phyloP scores from a whole-genome alignment of 257 asterid species.

The Capsicum pubescens region DNA sequence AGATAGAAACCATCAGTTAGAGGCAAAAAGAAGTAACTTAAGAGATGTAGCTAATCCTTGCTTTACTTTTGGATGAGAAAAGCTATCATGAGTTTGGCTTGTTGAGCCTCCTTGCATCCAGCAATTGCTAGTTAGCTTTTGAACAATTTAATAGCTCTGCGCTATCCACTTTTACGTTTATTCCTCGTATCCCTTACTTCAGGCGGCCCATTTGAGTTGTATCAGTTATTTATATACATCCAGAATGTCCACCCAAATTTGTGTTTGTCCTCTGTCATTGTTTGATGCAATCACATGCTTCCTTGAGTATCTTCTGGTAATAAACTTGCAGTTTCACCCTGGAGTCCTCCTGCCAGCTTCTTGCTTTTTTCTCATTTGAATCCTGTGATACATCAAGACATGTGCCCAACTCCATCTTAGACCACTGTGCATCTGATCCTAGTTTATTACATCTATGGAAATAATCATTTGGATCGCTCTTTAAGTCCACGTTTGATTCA shows the following conservation, averaged over 20 bases:
- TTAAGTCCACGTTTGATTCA: not conserved
- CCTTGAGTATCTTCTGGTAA: slow-evolving; percentile 22
- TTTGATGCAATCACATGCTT: slow-evolving; percentile 23
- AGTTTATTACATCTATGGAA: not conserved
- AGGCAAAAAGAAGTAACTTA: not conserved
- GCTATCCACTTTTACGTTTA: slow-evolving; percentile 12
- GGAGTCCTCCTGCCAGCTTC: not conserved
- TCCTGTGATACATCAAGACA: not conserved
- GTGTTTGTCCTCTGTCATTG: not conserved
- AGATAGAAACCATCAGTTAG: not conserved
- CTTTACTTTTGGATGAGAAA: slow-evolving; percentile 1
- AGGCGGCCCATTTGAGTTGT: not conserved
- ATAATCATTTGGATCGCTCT: slow-evolving; percentile 5
- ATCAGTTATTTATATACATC: slow-evolving; percentile 1
- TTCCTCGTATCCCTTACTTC: not conserved
- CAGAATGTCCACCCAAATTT: slow-evolving; percentile 6
- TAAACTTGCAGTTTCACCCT: slow-evolving; percentile 10
- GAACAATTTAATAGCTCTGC: not conserved
- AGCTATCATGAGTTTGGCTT: slow-evolving; percentile 17
- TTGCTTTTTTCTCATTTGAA: slow-evolving; percentile 11
- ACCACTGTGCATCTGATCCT: slow-evolving; percentile 18
- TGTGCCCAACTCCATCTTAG: slow-evolving; percentile 14
- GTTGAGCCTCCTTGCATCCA: slow-evolving; percentile 11
- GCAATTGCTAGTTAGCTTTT: not conserved
- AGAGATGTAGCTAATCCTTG: slow-evolving; percentile 4